Evolutionary conservation across 345 rosid species (phyloP), one percentile per base, ranked within the genome.

Genomic region (Salix dunnii): DNA sequence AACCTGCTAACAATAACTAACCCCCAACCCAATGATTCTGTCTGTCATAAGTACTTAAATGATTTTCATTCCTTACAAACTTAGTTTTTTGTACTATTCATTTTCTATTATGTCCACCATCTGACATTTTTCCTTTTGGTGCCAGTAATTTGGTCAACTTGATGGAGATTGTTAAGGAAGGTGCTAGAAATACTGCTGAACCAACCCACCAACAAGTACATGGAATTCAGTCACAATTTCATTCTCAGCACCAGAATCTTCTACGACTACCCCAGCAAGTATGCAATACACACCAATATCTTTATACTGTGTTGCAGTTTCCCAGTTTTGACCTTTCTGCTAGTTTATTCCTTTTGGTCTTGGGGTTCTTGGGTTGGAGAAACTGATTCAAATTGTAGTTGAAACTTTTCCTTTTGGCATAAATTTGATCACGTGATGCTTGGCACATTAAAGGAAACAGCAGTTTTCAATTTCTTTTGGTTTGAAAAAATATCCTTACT

Each of bases 81-180:
- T 62, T 62, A 14, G 30, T 23, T 12, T 62, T 62, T 21, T 62
- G 31, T 11, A 11, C 30, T 62, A 28, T 23, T 23, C 11, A 9
- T 62, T 62, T 62, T 21, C 30, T 70, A 1, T 68, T 78, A 42
- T 61, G 38, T 71, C 77, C 58, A 69, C 68, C 33, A 33, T 51
- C 74, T 77, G 71, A 77, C 49, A 46, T 84, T 73, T 67, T 66
- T 63, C 9, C 14, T 81, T 61, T 66, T 73, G 63, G 25, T 78
- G 2, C 60, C 40, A 91, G 97, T 82, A 90, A 88, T 81, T 79
- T 91, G 76, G 93, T 88, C 74, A 33, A 71, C 76, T 87, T 95
- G 75, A 88, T 86, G 60, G 97, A 91, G 82, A 90, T 91, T 83
- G 89, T 93, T n/a, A 95, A 90, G 83, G 94, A 91, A 72, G 85